A percentile compares a stretch with the other conserved stretches of the same genome.
phyloP scores from a whole-genome alignment of 1,139 yeast genomes.

The Lizanozyma gosingica region DNA sequence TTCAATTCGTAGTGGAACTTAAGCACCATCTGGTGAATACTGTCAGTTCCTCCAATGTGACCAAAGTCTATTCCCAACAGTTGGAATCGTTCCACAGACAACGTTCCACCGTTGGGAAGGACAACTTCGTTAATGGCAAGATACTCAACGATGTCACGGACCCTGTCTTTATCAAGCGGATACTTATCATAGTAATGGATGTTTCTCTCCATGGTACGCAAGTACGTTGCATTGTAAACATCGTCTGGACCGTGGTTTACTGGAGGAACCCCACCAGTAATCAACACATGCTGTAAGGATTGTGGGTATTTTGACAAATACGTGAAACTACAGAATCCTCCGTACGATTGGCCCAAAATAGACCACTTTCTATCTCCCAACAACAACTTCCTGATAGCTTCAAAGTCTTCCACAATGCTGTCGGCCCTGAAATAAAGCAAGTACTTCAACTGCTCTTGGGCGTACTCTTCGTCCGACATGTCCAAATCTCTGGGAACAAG shows the following conservation, averaged over 20 bases:
- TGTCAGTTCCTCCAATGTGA: constrained; percentile 40
- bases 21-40: constrained; percentile 33
- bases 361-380: constrained; percentile 37
- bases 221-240: constrained; percentile 40
- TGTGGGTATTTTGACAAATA: constrained; percentile 39
- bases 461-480: constrained; percentile 10
- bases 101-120: constrained; percentile 43
- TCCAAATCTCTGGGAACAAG: constrained; percentile 11
- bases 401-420: constrained; percentile 43
- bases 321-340: constrained; percentile 45
- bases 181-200: constrained; percentile 37
- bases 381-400: constrained; percentile 29
- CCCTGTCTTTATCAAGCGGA: constrained; percentile 35
- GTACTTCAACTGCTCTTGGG: constrained; percentile 23
- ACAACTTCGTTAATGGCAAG: constrained; percentile 18
- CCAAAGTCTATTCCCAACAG: constrained; percentile 45
- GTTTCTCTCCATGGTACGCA: constrained; percentile 39
- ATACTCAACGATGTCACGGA: constrained; percentile 27
- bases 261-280: constrained; percentile 56
- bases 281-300: constrained; percentile 29
- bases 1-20: constrained; percentile 30
- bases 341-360: constrained; percentile 47
- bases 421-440: constrained; percentile 43
- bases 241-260: constrained; percentile 32
- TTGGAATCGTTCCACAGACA: constrained; percentile 45